A percentile compares a stretch with the other conserved stretches of the same genome.
These are phyloP conservation scores for Coccomyxa sp. DNA, from an alignment of 139 green algal genomes.

Conservation along the genomic window DNA sequence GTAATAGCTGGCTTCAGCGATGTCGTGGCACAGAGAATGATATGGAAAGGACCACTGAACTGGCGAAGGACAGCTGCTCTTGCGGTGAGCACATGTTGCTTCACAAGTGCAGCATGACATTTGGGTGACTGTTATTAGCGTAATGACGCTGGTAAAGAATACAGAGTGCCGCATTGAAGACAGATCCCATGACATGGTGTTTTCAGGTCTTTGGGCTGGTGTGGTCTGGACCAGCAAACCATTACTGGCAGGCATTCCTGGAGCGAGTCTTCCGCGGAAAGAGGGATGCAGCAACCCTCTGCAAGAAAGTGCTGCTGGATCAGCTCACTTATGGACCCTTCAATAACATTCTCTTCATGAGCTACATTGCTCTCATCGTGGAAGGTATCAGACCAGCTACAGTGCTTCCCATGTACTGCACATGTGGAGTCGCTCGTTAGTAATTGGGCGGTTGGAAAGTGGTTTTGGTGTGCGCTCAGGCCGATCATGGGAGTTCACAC, in stretches of 20 bases:
- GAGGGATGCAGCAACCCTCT: slow-evolving; percentile 38
- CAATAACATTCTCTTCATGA: slow-evolving; percentile 58
- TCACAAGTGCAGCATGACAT: neutral
- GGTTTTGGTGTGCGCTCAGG: neutral
- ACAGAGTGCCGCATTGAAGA: neutral
- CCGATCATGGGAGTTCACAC: slow-evolving; percentile 11
- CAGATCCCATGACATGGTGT: neutral
- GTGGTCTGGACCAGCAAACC: slow-evolving; percentile 40
- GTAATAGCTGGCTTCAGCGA: slow-evolving; percentile 44
- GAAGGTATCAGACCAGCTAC: slow-evolving; percentile 14
- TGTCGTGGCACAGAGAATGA: slow-evolving; percentile 38
- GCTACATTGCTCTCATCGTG: slow-evolving; percentile 43
- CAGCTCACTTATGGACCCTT: slow-evolving; percentile 66
- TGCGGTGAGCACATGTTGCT: slow-evolving; percentile 5
- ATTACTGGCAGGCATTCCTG: slow-evolving; percentile 59
- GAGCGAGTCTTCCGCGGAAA: slow-evolving; percentile 42
- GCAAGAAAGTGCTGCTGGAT: slow-evolving; percentile 61
- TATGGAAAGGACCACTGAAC: slow-evolving; percentile 14
- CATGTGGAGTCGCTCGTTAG: neutral
- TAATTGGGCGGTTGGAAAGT: no score
- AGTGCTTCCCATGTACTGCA: neutral
- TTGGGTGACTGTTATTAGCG: neutral
- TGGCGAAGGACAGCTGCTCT: slow-evolving; percentile 37
- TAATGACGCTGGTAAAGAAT: neutral
- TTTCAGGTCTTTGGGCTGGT: slow-evolving; percentile 50